Conservation (phyloP, 2,329 filamentous ascomycete genomes). For the Fusarium gaditjirri region DNA sequence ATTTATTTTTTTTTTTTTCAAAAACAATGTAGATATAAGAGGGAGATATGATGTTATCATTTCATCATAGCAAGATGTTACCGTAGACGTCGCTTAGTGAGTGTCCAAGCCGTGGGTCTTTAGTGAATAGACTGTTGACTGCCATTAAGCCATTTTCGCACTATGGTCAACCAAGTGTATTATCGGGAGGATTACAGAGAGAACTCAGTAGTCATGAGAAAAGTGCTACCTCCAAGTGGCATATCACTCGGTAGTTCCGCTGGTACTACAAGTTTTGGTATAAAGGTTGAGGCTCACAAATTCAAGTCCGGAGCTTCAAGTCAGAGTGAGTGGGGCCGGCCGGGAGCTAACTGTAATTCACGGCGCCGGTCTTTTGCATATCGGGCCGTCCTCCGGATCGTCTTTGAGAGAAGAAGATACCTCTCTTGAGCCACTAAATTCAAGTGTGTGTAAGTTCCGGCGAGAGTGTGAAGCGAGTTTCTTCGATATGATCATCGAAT, state of each 20-base stretch:
- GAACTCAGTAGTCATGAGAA: too few relatives aligned
- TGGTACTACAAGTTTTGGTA: too few relatives aligned
- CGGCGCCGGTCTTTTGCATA: not conserved
- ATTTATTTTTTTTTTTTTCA: not conserved
- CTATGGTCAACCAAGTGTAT: not conserved
- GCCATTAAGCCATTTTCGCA: too few relatives aligned
- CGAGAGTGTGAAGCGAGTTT: too few relatives aligned
- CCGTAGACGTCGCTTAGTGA: not conserved
- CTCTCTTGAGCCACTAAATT: not conserved
- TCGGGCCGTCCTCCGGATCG: not conserved
- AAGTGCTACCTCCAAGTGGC: too few relatives aligned
- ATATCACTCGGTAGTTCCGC: too few relatives aligned
- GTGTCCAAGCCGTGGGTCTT: not conserved
- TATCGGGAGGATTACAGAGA: too few relatives aligned
- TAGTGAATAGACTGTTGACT: not conserved
- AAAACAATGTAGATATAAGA: not conserved
- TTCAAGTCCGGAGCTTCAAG: not conserved
- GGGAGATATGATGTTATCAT: slow-evolving; percentile 1
- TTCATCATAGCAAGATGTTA: not conserved
- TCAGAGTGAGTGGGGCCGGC: not conserved
- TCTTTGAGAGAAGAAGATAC: not conserved
- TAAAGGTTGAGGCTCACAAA: too few relatives aligned
- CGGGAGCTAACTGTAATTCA: not conserved
- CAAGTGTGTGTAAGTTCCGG: too few relatives aligned
- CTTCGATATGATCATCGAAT: accelerated